Evolutionary conservation across 306 rosid genomes (phyloP), one percentile per base, ranked within the genome.

Genomic region (Herpetospermum pedunculosum): DNA sequence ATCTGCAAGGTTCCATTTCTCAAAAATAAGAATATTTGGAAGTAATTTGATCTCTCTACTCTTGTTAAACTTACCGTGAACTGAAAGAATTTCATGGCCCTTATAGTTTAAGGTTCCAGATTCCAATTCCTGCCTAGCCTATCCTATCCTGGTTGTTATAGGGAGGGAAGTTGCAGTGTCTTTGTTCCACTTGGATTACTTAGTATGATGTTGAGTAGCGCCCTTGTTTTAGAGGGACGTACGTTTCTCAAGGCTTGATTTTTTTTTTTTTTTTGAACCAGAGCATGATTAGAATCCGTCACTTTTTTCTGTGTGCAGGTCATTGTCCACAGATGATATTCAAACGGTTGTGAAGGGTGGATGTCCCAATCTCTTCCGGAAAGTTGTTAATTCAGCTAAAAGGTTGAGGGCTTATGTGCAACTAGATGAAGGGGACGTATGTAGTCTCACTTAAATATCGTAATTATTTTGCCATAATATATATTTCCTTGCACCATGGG

Each of bases 361-460:
- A 73, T 95, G 99, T 78, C 97, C 99, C 76, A 89, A 85, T 83
- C 72, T 95, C 80, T 81, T 88, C 49, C 83, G 96, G 15, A 95
- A 91, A 81, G 83, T 84, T 77, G 96, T 91, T 77, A 95, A 91
- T 81, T 95, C 99, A 34, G 96, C 90, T n/a, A 95, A 95, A 81
- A 80, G 99, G 48, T 83, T 91, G 78, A 81, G 99, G 84, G 90
- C 84, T 32, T 80, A 84, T 7, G 84, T 88, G 78, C 86, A 53
- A 49, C 85, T 91, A 62, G 99, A 91, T 57, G 99, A 95, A 94
- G 99, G 91, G 34, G 92, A 94, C 62, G 99, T 91, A 85, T 21
- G 91, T 86, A 72, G 69, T 63, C 65, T 76, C 54, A 47, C 72
- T 80, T 57, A 65, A 71, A 11, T 21, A 21, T 75, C 30, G 8